Evolutionary conservation across 2,329 filamentous ascomycete genomes (phyloP).

Genomic region (Penicillium sp.): DNA sequence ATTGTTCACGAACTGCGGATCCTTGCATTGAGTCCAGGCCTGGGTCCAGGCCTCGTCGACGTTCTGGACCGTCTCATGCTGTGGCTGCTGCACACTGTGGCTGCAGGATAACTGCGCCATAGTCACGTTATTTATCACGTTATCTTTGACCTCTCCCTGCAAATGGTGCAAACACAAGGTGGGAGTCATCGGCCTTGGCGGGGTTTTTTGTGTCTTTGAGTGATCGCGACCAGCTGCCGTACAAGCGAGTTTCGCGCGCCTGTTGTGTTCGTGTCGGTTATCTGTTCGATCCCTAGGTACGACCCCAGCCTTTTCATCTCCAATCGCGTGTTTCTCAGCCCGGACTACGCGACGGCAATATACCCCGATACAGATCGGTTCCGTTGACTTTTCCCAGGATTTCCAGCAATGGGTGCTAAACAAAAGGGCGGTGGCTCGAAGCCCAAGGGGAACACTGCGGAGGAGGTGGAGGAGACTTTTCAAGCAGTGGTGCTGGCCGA

Average conservation of each 20-base stretch:
- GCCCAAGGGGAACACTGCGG: slow-evolving; percentile 42
- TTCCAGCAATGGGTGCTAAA: slow-evolving; percentile 32
- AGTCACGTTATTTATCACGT: slow-evolving; percentile 5
- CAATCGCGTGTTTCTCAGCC: too few species aligned
- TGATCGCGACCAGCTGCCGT: slow-evolving; percentile 3
- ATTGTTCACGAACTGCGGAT: too few species aligned
- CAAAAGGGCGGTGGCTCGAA: slow-evolving; percentile 31
- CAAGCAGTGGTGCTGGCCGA: slow-evolving; percentile 72
- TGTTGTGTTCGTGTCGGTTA: slow-evolving; percentile 1
- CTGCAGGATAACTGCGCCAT: slow-evolving; percentile 3
- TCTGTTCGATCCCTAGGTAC: slow-evolving; percentile 6
- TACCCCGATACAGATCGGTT: neutral
- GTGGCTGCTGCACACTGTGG: too few species aligned
- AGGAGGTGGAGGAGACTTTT: slow-evolving; percentile 56
- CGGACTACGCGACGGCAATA: too few species aligned
- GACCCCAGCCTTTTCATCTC: neutral
- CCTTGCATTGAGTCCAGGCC: too few species aligned
- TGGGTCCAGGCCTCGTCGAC: too few species aligned
- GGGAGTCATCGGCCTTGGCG: slow-evolving; percentile 29
- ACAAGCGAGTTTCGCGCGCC: neutral
- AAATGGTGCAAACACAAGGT: slow-evolving; percentile 27
- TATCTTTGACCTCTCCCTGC: slow-evolving; percentile 6
- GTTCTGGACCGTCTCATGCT: too few species aligned
- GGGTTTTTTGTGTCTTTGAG: slow-evolving; percentile 29
- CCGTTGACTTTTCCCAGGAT: slow-evolving; percentile 5